Evolutionary conservation across 73 alveolate genomes (phyloP), one percentile per base, ranked within the genome.

Genomic region (Symbiodinium pilosum): DNA sequence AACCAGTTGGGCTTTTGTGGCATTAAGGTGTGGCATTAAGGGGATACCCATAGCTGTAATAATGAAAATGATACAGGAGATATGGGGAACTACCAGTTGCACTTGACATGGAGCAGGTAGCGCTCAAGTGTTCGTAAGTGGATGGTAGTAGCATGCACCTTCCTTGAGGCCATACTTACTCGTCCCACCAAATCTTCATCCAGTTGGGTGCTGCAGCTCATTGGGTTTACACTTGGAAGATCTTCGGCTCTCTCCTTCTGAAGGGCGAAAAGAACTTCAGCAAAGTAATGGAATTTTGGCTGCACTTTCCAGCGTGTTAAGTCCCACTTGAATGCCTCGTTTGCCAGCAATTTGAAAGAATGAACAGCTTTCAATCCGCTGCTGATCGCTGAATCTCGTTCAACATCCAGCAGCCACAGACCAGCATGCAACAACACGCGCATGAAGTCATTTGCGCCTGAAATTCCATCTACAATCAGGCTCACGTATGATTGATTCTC

Each of bases 141-240:
- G 91, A 83, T 38, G 20, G 91, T 83, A 8, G 69, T 32, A 38
- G 44, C 59, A 41, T 30, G n/a, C 24, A 44, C 24, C 6, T 42
- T 30, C 36, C 43, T n/a, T n/a, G n/a, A n/a, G n/a, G n/a, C n/a
- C n/a, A n/a, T n/a, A n/a, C n/a, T n/a, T n/a, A n/a, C 83, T 1
- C 54, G 71, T 12, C 93, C 81, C 2, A 86, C 83, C 11, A 86
- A 32, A 34, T 86, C 81, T 51, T 86, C 93, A 39, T 86, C 93
- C 36, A 16, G 6, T 39, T 86, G 93, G 21, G 83, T 51, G 36
- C 83, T 4, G 3, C 36, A 28, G 0, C 36, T 2, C 36, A 86
- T 21, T 0, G 93, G 93, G 52, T 86, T 86, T 24, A 52, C 7
- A 39, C 14, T 4, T 11, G 83, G 83, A 3, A 28, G 81, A 40